phyloP scores from a whole-genome alignment of 805 yeast genomes.

The Ogataea sp. region DNA sequence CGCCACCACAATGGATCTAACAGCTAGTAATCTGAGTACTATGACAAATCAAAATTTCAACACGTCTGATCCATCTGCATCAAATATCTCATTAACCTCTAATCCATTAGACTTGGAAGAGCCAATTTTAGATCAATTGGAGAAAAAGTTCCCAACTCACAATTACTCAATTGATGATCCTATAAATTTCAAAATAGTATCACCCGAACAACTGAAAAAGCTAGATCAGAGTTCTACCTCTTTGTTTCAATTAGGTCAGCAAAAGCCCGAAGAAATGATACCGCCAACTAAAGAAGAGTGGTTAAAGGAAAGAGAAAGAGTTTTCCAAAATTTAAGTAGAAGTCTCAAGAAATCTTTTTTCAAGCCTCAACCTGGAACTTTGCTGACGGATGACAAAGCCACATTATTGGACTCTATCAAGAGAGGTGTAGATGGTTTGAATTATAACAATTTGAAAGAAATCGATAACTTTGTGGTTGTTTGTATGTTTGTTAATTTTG shows the following conservation, averaged over 20 bases:
- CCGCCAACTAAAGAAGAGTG: constrained; percentile 60
- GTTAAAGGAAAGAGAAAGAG: constrained; percentile 52
- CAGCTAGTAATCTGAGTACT: background rate
- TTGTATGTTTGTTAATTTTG: constrained; percentile 60
- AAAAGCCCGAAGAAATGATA: constrained; percentile 3
- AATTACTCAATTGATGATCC: constrained; percentile 8
- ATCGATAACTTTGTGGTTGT: constrained; percentile 62
- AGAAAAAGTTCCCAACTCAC: constrained; percentile 9
- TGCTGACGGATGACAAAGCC: constrained; percentile 44
- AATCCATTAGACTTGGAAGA: background rate
- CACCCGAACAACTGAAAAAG: constrained; percentile 12
- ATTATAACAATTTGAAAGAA: constrained; percentile 38
- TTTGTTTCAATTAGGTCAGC: constrained; percentile 6
- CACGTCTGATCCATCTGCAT: background rate
- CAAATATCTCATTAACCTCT: background rate
- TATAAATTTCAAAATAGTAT: constrained; percentile 11
- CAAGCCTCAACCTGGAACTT: constrained; percentile 65
- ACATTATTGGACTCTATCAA: constrained; percentile 60
- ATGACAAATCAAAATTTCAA: background rate
- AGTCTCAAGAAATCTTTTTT: constrained; percentile 56
- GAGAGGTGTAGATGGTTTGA: constrained; percentile 72
- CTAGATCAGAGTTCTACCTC: constrained; percentile 8
- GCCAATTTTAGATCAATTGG: constrained; percentile 12
- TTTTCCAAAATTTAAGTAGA: constrained; percentile 57
- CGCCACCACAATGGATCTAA: background rate